Conservation (phyloP, 2,329 filamentous ascomycete species). For the Claviceps pusilla region DNA sequence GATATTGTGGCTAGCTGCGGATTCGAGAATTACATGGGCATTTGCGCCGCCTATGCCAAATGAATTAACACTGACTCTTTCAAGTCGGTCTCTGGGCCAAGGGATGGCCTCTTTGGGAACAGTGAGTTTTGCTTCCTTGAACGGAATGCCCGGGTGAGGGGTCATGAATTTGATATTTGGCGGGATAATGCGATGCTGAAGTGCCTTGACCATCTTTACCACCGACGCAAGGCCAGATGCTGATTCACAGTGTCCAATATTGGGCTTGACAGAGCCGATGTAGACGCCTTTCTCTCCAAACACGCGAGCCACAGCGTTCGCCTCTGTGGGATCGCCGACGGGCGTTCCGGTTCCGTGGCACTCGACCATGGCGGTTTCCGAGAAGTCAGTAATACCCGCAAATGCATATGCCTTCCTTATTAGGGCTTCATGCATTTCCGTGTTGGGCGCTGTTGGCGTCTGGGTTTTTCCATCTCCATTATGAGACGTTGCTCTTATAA, state of each 20-base stretch:
- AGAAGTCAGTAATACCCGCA: constrained; percentile 13
- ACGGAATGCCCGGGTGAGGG: constrained; percentile 20
- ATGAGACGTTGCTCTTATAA: constrained; percentile 22
- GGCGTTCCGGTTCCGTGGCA: constrained; percentile 26
- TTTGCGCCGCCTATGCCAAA: constrained; percentile 24
- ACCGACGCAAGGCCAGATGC: constrained; percentile 27
- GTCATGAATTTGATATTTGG: constrained; percentile 23
- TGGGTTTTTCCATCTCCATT: constrained; percentile 29
- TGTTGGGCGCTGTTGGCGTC: constrained; percentile 26
- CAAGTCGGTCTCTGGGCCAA: constrained; percentile 19
- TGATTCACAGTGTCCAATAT: constrained; percentile 29
- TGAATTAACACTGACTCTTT: constrained; percentile 16
- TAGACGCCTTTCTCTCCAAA: constrained; percentile 14
- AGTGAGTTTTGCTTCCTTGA: constrained; percentile 12
- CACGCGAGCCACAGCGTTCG: constrained; percentile 16
- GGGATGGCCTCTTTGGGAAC: constrained; percentile 16
- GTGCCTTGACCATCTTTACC: constrained; percentile 26
- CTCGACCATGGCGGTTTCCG: constrained; percentile 20
- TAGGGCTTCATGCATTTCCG: constrained; percentile 16
- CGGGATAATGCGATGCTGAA: constrained; percentile 25
- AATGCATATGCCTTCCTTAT: constrained; percentile 17
- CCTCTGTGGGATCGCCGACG: constrained; percentile 23
- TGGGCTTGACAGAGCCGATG: constrained; percentile 22
- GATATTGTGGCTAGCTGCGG: not conserved
- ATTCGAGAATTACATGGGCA: constrained; percentile 13